These are phyloP conservation scores for Ceriops zippeliana DNA, from an alignment of 345 rosid species.

Conservation along the genomic window DNA sequence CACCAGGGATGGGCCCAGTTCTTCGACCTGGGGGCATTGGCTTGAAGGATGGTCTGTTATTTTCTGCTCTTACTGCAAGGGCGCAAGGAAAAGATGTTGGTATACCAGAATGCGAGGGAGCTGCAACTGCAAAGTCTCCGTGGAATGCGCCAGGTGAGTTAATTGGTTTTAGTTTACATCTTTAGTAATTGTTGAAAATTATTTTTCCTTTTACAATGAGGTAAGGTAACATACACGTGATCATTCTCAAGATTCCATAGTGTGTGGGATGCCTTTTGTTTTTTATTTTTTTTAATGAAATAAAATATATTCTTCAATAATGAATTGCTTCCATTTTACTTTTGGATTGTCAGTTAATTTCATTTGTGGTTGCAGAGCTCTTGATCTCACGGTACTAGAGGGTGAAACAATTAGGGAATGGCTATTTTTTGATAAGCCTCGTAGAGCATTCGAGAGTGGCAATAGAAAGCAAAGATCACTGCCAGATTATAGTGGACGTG, in stretches of 20 bases:
- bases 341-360: slow-evolving; percentile 6
- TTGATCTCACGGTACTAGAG: slow-evolving; percentile 78
- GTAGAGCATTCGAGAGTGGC: slow-evolving; percentile 95
- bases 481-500: slow-evolving; percentile 96
- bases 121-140: slow-evolving; percentile 97
- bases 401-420: slow-evolving; percentile 96
- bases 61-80: slow-evolving; percentile 82
- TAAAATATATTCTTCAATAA: slow-evolving; percentile 1
- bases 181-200: not conserved
- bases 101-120: slow-evolving; percentile 99
- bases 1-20: slow-evolving; percentile 87
- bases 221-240: too few relatives aligned
- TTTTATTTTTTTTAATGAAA: not conserved
- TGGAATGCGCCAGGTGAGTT: slow-evolving; percentile 97
- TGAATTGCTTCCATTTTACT: slow-evolving; percentile 7
- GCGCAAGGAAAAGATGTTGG: slow-evolving; percentile 87
- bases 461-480: slow-evolving; percentile 96
- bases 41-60: slow-evolving; percentile 81
- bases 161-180: slow-evolving; percentile 10
- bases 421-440: slow-evolving; percentile 97
- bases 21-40: slow-evolving; percentile 89
- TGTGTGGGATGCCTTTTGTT: not conserved
- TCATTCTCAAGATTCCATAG: too few relatives aligned
- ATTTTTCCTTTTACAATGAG: too few relatives aligned
- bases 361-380: slow-evolving; percentile 61